A percentile compares a stretch with the other conserved stretches of the same genome.
Conservation (phyloP, 805 yeast species). For the Saturnispora sanitii region DNA sequence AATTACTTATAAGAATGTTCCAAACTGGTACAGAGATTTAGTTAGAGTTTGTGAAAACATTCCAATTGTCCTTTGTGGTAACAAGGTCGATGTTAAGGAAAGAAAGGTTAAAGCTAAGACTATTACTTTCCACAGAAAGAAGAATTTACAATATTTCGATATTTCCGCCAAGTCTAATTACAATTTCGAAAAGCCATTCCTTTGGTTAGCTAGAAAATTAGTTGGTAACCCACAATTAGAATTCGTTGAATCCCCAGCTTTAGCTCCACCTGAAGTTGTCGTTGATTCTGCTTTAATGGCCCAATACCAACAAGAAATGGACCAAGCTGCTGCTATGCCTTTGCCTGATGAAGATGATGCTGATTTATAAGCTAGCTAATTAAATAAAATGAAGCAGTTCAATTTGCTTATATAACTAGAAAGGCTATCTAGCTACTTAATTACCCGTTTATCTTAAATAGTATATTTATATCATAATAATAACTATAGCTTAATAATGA, state of each 20-base stretch:
- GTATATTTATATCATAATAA: no score
- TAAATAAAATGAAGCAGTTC: no score
- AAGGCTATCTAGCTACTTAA: no score
- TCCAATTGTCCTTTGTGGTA: slow-evolving; percentile 98
- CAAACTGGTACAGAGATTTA: slow-evolving; percentile 99
- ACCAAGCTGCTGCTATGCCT: slow-evolving; percentile 98
- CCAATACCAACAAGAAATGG: slow-evolving; percentile 99
- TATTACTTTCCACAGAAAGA: slow-evolving; percentile 99
- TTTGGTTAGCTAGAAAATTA: slow-evolving; percentile 99
- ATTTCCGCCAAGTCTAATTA: slow-evolving; percentile 99
- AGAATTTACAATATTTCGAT: slow-evolving; percentile 98
- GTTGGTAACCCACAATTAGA: slow-evolving; percentile 97
- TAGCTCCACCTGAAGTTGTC: slow-evolving; percentile 98
- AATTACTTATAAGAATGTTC: slow-evolving; percentile 98
- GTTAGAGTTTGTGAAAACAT: slow-evolving; percentile 99
- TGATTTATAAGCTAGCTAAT: slow-evolving; percentile 66
- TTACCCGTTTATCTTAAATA: not conserved
- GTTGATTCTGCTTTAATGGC: slow-evolving; percentile 95
- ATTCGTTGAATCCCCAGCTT: slow-evolving; percentile 98
- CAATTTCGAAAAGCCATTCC: slow-evolving; percentile 99
- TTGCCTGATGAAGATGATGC: slow-evolving; percentile 99
- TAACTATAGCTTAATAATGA: no score
- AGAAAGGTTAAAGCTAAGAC: slow-evolving; percentile 99
- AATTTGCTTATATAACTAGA: no score
- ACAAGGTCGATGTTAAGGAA: slow-evolving; percentile 99